Conservation (phyloP, 1,139 yeast species). For the Saccharomyces pastorianus region DNA sequence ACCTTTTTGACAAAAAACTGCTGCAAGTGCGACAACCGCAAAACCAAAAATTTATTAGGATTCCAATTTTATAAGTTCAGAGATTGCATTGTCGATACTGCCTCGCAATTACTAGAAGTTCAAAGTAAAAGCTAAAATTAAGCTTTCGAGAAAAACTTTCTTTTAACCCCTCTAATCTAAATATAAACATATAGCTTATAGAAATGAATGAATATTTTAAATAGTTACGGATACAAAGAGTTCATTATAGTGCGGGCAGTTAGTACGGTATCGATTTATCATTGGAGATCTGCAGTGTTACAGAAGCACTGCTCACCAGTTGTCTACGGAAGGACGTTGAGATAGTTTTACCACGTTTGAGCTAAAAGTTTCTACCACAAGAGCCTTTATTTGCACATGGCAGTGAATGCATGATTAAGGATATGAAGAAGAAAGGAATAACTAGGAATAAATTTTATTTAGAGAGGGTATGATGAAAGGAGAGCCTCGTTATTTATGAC, state of each 20-base stretch:
- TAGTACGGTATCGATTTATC: neutral
- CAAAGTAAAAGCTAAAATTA: neutral
- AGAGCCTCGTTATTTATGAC: neutral
- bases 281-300: too few relatives aligned
- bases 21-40: conserved; percentile 2
- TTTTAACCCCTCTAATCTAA: neutral
- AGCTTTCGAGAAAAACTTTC: neutral
- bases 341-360: too few relatives aligned
- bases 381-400: neutral
- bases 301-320: too few relatives aligned
- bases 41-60: conserved; percentile 5
- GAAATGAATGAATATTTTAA: neutral
- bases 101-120: conserved; percentile 4
- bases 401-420: neutral
- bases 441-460: neutral
- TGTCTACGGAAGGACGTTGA: too few relatives aligned
- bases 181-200: neutral
- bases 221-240: neutral
- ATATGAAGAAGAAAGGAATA: neutral
- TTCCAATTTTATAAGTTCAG: conserved; percentile 3
- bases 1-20: neutral
- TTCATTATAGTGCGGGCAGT: neutral
- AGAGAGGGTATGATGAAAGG: neutral
- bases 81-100: conserved; percentile 4
- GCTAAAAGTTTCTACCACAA: too few relatives aligned